Evolutionary conservation across 2,329 filamentous ascomycete species (phyloP).

Genomic region (Epichloe gansuensis): DNA sequence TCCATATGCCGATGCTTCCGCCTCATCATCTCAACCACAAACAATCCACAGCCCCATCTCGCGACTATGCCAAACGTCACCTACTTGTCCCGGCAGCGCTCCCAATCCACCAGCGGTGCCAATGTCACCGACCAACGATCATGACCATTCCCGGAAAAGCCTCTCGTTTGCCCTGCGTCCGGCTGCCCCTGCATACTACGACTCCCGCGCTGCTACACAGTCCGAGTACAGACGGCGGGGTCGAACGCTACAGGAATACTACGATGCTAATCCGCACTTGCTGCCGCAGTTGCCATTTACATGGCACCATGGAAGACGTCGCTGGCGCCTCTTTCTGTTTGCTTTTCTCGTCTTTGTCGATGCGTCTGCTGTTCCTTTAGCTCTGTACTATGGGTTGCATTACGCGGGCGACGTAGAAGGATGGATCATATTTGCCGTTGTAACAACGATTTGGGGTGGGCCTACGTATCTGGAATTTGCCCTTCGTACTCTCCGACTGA

Average conservation of each 20-base stretch:
- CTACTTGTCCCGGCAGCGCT: neutral
- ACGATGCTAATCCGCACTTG: slow-evolving; percentile 24
- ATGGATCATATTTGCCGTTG: slow-evolving; percentile 36
- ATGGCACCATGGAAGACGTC: slow-evolving; percentile 26
- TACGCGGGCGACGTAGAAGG: slow-evolving; percentile 26
- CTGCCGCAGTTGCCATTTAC: slow-evolving; percentile 28
- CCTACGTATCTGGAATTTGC: slow-evolving; percentile 42
- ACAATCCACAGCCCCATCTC: neutral
- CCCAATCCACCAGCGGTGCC: neutral
- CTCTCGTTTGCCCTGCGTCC: slow-evolving; percentile 23
- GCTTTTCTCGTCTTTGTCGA: slow-evolving; percentile 35
- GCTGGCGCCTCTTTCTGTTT: slow-evolving; percentile 33
- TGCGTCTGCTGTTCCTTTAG: slow-evolving; percentile 31
- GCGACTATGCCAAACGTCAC: neutral
- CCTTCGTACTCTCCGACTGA: slow-evolving; percentile 33
- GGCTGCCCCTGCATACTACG: slow-evolving; percentile 25
- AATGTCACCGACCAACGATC: neutral
- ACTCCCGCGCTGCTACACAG: slow-evolving; percentile 24
- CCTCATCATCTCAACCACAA: neutral
- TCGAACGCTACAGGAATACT: slow-evolving; percentile 26
- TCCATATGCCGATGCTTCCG: neutral
- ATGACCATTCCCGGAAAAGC: slow-evolving; percentile 15
- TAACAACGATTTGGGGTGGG: slow-evolving; percentile 41
- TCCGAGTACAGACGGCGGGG: slow-evolving; percentile 23
- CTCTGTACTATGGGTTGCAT: slow-evolving; percentile 38